Percentiles rank a stretch among this genome's conserved stretches.
Evolutionary conservation across 2,329 filamentous ascomycete species (phyloP).

Genomic region (Blastomyces percursus): DNA sequence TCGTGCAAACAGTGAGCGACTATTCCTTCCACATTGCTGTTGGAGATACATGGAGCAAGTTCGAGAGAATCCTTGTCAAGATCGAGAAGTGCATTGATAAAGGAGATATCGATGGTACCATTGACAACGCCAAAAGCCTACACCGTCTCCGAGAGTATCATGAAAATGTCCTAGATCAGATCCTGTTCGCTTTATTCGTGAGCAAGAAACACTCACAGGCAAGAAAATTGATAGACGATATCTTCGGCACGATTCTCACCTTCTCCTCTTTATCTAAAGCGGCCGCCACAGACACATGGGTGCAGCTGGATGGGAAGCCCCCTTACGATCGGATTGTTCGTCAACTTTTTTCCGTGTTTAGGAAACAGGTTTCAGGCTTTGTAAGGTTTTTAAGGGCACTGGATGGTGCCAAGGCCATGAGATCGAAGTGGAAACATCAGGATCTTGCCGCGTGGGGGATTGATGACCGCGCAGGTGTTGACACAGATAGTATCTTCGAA

Average conservation of each 20-base stretch:
- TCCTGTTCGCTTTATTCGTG: slow-evolving; percentile 62
- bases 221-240: slow-evolving; percentile 61
- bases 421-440: slow-evolving; percentile 20
- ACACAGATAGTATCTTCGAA: slow-evolving; percentile 51
- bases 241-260: slow-evolving; percentile 59
- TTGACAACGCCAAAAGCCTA: slow-evolving; percentile 49
- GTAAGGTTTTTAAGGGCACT: slow-evolving; percentile 56
- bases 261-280: slow-evolving; percentile 45
- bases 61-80: slow-evolving; percentile 53
- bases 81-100: slow-evolving; percentile 49
- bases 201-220: slow-evolving; percentile 64
- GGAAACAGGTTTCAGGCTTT: slow-evolving; percentile 63
- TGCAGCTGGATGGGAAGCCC: neutral
- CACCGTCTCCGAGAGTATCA: slow-evolving; percentile 59
- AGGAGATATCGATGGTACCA: slow-evolving; percentile 35
- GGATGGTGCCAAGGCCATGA: slow-evolving; percentile 52
- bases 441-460: slow-evolving; percentile 18
- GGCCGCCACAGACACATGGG: slow-evolving; percentile 7
- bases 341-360: slow-evolving; percentile 54
- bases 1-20: slow-evolving; percentile 58
- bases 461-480: slow-evolving; percentile 20
- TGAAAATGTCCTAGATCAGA: slow-evolving; percentile 60
- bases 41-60: slow-evolving; percentile 58
- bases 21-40: slow-evolving; percentile 78
- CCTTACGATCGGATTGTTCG: slow-evolving; percentile 20